phyloP scores from a whole-genome alignment of 768 basidiomycete species.

The Trametopsis cervina region DNA sequence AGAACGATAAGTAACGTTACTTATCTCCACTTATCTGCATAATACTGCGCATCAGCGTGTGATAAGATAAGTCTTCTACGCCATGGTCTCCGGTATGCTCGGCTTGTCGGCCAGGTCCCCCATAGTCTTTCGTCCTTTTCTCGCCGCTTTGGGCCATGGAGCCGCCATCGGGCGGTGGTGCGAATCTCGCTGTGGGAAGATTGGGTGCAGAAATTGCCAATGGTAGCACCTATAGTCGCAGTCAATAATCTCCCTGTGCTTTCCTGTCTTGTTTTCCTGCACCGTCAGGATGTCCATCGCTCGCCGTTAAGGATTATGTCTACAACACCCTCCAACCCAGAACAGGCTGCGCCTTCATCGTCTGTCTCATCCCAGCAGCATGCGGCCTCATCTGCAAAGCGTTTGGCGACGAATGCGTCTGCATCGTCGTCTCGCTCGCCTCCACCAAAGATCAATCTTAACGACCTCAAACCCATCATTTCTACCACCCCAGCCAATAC shows the following conservation, averaged over 20 bases:
- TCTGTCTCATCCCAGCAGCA: background rate
- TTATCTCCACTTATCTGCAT: too few species aligned
- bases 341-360: too few species aligned
- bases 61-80: too few species aligned
- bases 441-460: conserved; percentile 20
- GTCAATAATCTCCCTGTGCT: background rate
- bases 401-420: too few species aligned
- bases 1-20: too few species aligned
- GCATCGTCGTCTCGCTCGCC: too few species aligned
- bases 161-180: background rate
- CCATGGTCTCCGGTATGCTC: too few species aligned
- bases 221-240: background rate
- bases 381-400: background rate
- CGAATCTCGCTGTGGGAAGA: background rate
- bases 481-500: conserved; percentile 15
- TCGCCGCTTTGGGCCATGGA: background rate
- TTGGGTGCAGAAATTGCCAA: too few species aligned
- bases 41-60: too few species aligned
- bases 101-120: background rate
- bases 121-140: background rate
- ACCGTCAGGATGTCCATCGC: conserved; percentile 2
- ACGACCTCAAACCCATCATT: conserved; percentile 18
- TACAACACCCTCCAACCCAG: background rate
- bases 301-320: conserved; percentile 2
- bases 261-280: conserved; percentile 4